phyloP scores from a whole-genome alignment of 1,139 yeast species.

The Lodderomyces orthopsilosis region DNA sequence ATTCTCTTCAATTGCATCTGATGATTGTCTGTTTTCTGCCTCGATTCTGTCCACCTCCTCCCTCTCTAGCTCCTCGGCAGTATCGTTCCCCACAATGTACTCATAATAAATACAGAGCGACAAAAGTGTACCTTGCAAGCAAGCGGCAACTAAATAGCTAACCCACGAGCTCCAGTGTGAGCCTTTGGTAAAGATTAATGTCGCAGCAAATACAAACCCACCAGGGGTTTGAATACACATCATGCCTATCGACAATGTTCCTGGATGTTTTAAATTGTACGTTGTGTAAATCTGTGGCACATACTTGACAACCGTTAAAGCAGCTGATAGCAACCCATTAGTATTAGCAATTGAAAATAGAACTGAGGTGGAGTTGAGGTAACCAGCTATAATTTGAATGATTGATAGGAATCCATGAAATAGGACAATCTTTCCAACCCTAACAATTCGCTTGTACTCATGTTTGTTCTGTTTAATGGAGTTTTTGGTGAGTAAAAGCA shows the following conservation, averaged over 20 bases:
- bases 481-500: slow-evolving; percentile 44
- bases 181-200: slow-evolving; percentile 68
- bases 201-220: slow-evolving; percentile 73
- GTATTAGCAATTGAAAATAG: slow-evolving; percentile 49
- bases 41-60: slow-evolving; percentile 32
- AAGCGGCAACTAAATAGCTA: slow-evolving; percentile 73
- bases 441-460: slow-evolving; percentile 43
- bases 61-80: slow-evolving; percentile 30
- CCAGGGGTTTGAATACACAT: slow-evolving; percentile 91
- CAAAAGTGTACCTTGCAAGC: slow-evolving; percentile 48
- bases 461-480: slow-evolving; percentile 46
- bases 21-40: slow-evolving; percentile 22
- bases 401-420: slow-evolving; percentile 36
- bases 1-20: background rate
- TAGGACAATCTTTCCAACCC: slow-evolving; percentile 39
- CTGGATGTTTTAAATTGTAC: slow-evolving; percentile 66
- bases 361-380: slow-evolving; percentile 18
- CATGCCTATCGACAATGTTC: slow-evolving; percentile 76
- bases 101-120: slow-evolving; percentile 39
- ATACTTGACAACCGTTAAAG: slow-evolving; percentile 67
- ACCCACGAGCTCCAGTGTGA: slow-evolving; percentile 88
- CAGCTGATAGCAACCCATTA: slow-evolving; percentile 62
- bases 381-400: slow-evolving; percentile 32
- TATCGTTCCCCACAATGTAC: slow-evolving; percentile 20
- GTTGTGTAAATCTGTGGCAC: slow-evolving; percentile 81